Evolutionary conservation across 2,329 filamentous ascomycete species (phyloP).

Genomic region (Ophiostoma sp.): DNA sequence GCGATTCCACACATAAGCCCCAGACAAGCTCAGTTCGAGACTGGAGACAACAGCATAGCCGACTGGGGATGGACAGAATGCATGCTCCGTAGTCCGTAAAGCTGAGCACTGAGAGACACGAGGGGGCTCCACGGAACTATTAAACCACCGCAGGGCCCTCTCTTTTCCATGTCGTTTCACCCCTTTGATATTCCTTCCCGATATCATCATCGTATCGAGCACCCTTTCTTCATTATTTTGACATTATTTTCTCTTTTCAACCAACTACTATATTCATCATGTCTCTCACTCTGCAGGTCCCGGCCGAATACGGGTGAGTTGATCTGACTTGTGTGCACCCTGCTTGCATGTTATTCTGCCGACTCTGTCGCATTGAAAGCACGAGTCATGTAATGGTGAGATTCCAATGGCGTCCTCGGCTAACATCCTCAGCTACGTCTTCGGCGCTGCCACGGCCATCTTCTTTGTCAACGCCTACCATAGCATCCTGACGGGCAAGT

Average conservation of each 20-base stretch:
- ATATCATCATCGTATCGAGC: too few species aligned
- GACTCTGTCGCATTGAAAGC: not conserved
- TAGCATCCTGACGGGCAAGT: conserved; percentile 40
- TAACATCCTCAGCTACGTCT: conserved; percentile 49
- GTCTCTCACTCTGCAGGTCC: conserved; percentile 22
- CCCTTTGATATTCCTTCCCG: not conserved
- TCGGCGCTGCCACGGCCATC: conserved; percentile 51
- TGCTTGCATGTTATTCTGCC: not conserved
- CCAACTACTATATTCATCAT: conserved; percentile 8
- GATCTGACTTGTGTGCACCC: not conserved
- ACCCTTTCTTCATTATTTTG: too few species aligned
- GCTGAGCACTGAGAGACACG: not conserved
- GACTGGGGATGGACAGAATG: not conserved
- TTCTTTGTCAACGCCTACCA: conserved; percentile 56
- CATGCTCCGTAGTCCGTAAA: not conserved
- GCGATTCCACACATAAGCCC: not conserved
- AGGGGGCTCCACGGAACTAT: not conserved
- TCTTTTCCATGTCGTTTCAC: not conserved
- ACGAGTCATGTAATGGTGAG: not conserved
- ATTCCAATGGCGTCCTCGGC: not conserved
- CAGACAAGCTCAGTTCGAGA: not conserved
- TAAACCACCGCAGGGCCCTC: not conserved
- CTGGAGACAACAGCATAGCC: not conserved
- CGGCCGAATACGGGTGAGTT: conserved; percentile 24
- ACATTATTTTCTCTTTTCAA: not conserved